Base-by-base conservation (phyloP, 148 eudicot genomes). In the Camellia lanceoleosa region DNA sequence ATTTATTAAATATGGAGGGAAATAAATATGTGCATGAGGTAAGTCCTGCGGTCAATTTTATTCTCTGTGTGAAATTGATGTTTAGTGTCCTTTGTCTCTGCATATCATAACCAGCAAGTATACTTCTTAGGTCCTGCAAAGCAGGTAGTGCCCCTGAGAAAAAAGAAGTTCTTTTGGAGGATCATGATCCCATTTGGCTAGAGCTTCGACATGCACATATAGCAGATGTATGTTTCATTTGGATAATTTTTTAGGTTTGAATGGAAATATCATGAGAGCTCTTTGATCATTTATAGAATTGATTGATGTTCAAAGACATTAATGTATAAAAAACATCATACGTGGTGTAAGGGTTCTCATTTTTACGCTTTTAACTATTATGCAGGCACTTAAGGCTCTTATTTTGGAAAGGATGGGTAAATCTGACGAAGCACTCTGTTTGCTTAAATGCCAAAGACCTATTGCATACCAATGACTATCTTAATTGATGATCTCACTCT, bases 171-270 rank as follows among this genome's bases (percentile, higher is more conserved):
- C 92, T 95, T 74, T 84, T 95, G 86, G 98, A 93, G 86, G 98
- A 95, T 80, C 97, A 92, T 87, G 98, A 95, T 85, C 98, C 97
- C 76, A 76, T 95, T 80, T 95, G 98, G 98, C 78, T 87, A 87
- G 98, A 95, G 89, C 96, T 95, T 81, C 94, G 93, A 52, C 97
- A 95, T 88, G 82, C 94, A 76, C 98, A 95, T 79, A 95, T 95
- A 81, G 98, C 97, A 60, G 98, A 95, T 91, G 98, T 95, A 85
- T n/a, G 94, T 84, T 68, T 82, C 75, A 73, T 79, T 30, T 76
- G 42, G 44, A 59, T 66, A 44, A 59, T 76, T 71, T 20, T 79
- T 73, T 73, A 15, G 77, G 18, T 73, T 51, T 52, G 52, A 55
- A 49, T 46, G 18, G 11, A 18, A 56, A 72, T 47, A 74, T 82